Conservation (phyloP, 768 basidiomycete species). For the Leccinum boreale region DNA sequence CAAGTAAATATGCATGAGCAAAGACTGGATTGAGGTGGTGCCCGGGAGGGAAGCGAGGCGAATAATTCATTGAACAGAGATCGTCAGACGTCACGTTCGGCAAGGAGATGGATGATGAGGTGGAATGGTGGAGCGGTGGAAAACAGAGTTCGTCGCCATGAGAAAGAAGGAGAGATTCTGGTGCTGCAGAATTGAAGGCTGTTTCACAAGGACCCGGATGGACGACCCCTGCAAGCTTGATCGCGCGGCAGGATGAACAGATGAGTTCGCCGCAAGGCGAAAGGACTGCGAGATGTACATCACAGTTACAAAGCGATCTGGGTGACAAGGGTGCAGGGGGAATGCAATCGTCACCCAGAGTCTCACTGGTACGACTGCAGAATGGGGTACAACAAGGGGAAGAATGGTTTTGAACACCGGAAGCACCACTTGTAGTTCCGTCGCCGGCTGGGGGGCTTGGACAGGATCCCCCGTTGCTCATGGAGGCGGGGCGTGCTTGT, state of each 20-base stretch:
- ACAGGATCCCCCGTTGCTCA: background rate
- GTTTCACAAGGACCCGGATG: background rate
- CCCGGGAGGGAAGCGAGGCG: slow-evolving; percentile 54
- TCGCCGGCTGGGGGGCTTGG: background rate
- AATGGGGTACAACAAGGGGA: background rate
- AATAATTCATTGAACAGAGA: slow-evolving; percentile 31
- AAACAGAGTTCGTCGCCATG: background rate
- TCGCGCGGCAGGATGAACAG: background rate
- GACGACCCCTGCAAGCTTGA: background rate
- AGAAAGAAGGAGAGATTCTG: slow-evolving; percentile 26
- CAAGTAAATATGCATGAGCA: slow-evolving; percentile 54
- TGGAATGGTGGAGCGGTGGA: slow-evolving; percentile 4
- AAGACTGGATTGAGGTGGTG: slow-evolving; percentile 64
- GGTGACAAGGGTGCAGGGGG: background rate
- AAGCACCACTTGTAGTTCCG: background rate
- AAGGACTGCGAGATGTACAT: background rate
- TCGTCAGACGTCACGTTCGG: slow-evolving; percentile 2
- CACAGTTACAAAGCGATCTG: background rate
- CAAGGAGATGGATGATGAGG: background rate
- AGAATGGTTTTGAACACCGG: background rate
- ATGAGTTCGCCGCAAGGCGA: background rate
- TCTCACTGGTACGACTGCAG: background rate
- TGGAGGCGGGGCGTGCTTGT: background rate
- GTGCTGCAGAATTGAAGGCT: background rate
- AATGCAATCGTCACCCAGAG: background rate